A percentile compares a stretch with the other conserved stretches of the same genome.
Conservation (phyloP, 2,329 filamentous ascomycete species). For the Phyllosticta citribraziliensis region DNA sequence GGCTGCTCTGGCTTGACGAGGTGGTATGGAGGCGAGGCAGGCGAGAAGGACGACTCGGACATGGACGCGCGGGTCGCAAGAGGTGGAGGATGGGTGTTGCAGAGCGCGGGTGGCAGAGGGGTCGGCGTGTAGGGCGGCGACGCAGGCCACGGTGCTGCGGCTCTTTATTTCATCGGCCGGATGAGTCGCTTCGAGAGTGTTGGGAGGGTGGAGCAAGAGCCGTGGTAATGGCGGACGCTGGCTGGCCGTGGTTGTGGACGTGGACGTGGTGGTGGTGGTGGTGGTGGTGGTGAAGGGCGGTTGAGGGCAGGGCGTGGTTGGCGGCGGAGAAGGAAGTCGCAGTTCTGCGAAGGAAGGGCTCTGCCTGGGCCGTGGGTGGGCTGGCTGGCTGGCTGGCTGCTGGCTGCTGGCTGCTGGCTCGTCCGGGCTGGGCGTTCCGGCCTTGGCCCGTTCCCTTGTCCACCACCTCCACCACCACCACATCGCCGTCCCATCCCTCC, state of each 20-base stretch:
- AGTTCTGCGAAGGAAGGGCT: neutral
- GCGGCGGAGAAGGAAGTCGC: neutral
- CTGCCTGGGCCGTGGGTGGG: neutral
- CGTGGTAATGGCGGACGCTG: neutral
- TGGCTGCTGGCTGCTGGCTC: neutral
- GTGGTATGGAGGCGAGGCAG: slow-evolving; percentile 34
- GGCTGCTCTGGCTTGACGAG: slow-evolving; percentile 26
- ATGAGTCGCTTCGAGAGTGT: neutral
- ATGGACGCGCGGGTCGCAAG: slow-evolving; percentile 15
- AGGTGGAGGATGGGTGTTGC: slow-evolving; percentile 30
- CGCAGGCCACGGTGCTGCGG: neutral
- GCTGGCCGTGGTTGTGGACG: neutral
- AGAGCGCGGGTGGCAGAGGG: slow-evolving; percentile 14
- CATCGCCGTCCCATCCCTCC: neutral
- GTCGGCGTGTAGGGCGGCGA: slow-evolving; percentile 7
- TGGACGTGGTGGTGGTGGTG: neutral
- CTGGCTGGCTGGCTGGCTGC: too few relatives aligned
- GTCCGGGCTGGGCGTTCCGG: neutral
- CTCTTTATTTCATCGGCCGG: neutral
- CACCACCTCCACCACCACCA: neutral
- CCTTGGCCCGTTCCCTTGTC: neutral
- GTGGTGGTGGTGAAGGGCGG: neutral
- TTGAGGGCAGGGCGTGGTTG: neutral
- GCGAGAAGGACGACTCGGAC: slow-evolving; percentile 29
- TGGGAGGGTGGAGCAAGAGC: neutral